Evolutionary conservation across 2,329 filamentous ascomycete species (phyloP).

Genomic region (Karstenula rhodostoma): DNA sequence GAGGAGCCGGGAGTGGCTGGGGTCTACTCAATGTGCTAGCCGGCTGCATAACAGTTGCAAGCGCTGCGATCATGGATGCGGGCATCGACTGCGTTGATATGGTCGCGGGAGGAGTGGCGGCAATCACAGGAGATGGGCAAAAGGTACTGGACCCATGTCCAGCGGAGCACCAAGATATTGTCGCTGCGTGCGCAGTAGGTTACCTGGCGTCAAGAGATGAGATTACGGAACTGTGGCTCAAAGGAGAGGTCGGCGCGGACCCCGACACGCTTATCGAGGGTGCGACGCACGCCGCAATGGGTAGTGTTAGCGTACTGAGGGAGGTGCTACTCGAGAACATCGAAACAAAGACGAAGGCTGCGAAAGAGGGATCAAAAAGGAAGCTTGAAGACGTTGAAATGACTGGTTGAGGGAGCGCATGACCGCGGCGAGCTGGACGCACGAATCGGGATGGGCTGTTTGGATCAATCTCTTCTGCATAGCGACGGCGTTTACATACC

Average conservation of each 20-base stretch:
- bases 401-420: constrained; percentile 35
- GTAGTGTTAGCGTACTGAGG: constrained; percentile 66
- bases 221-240: constrained; percentile 93
- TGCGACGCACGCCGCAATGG: constrained; percentile 69
- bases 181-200: constrained; percentile 87
- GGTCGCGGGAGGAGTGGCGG: constrained; percentile 87
- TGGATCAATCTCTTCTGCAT: constrained; percentile 10
- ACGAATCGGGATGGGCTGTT: not conserved
- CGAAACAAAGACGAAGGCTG: constrained; percentile 40
- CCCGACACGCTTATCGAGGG: constrained; percentile 67
- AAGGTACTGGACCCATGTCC: constrained; percentile 83
- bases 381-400: constrained; percentile 44
- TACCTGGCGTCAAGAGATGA: constrained; percentile 89
- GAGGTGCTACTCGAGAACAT: constrained; percentile 66
- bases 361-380: constrained; percentile 28
- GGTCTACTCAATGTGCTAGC: constrained; percentile 91
- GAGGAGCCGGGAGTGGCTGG: constrained; percentile 72
- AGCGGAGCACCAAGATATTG: constrained; percentile 77
- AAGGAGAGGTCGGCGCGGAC: constrained; percentile 67
- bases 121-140: constrained; percentile 65
- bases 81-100: constrained; percentile 96
- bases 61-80: constrained; percentile 90
- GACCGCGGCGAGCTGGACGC: not conserved
- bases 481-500: constrained; percentile 21
- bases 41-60: constrained; percentile 91